Evolutionary conservation across 1,139 yeast genomes (phyloP).

Genomic region (Hyphopichia buzzinii): DNA sequence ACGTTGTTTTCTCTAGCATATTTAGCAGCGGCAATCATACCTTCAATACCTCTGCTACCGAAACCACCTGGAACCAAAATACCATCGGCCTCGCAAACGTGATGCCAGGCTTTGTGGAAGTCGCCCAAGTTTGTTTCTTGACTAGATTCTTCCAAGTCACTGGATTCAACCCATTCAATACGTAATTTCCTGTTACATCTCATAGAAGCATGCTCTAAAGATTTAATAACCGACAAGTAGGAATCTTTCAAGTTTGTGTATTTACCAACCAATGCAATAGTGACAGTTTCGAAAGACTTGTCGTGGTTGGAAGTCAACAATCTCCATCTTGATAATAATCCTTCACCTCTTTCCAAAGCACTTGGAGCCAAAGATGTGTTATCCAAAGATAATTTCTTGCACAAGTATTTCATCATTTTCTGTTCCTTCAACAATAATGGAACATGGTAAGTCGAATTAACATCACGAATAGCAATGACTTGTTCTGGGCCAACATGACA

Average conservation of each 20-base stretch:
- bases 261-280: slow-evolving; percentile 95
- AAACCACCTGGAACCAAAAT: slow-evolving; percentile 98
- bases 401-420: slow-evolving; percentile 73
- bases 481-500: slow-evolving; percentile 98
- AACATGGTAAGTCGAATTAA: slow-evolving; percentile 95
- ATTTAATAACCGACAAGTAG: slow-evolving; percentile 89
- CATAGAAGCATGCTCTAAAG: slow-evolving; percentile 94
- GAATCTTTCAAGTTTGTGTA: slow-evolving; percentile 95
- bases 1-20: slow-evolving; percentile 95
- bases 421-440: slow-evolving; percentile 89
- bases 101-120: slow-evolving; percentile 95
- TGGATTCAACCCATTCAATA: slow-evolving; percentile 94
- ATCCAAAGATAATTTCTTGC: slow-evolving; percentile 62
- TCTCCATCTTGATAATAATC: slow-evolving; percentile 76
- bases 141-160: slow-evolving; percentile 78
- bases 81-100: slow-evolving; percentile 93
- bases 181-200: slow-evolving; percentile 79
- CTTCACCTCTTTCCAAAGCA: slow-evolving; percentile 62
- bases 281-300: slow-evolving; percentile 78
- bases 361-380: slow-evolving; percentile 51
- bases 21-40: slow-evolving; percentile 95
- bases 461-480: slow-evolving; percentile 95
- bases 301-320: slow-evolving; percentile 75
- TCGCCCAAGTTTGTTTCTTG: slow-evolving; percentile 64
- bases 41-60: slow-evolving; percentile 96